Percentiles rank a stretch among this genome's conserved stretches.
phyloP scores from a whole-genome alignment of 2,329 filamentous ascomycete species.

The Bretziella fagacearum region DNA sequence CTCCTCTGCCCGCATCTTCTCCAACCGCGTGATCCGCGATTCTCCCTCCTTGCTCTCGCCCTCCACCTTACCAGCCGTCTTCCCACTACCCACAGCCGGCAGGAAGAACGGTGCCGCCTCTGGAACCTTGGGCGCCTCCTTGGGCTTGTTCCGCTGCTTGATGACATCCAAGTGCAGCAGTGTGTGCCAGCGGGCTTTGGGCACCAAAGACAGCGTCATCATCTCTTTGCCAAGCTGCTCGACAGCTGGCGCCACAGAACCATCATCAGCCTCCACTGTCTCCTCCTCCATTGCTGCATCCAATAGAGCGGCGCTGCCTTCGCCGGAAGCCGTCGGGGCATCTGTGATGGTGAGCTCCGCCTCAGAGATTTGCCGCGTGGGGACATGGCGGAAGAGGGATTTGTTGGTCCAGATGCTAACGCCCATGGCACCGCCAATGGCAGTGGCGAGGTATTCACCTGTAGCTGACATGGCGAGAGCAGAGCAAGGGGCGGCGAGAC shows the following conservation, averaged over 20 bases:
- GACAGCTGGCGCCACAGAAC: slow-evolving; percentile 31
- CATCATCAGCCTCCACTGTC: slow-evolving; percentile 28
- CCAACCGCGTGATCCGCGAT: slow-evolving; percentile 54
- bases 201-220: slow-evolving; percentile 76
- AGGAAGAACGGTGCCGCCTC: slow-evolving; percentile 95
- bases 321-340: slow-evolving; percentile 63
- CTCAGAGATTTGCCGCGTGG: slow-evolving; percentile 70
- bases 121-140: slow-evolving; percentile 74
- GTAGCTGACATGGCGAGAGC: slow-evolving; percentile 76
- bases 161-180: slow-evolving; percentile 84
- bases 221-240: slow-evolving; percentile 72
- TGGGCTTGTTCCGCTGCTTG: slow-evolving; percentile 85
- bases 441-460: slow-evolving; percentile 86
- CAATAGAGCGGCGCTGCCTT: slow-evolving; percentile 58
- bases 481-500: slow-evolving; percentile 60
- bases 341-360: slow-evolving; percentile 48
- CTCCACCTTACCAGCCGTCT: slow-evolving; percentile 20
- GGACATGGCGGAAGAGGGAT: slow-evolving; percentile 73
- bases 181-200: slow-evolving; percentile 85
- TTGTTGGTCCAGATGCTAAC: slow-evolving; percentile 96
- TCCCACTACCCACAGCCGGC: slow-evolving; percentile 37
- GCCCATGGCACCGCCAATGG: slow-evolving; percentile 64
- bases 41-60: slow-evolving; percentile 25
- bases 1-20: slow-evolving; percentile 39
- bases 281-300: slow-evolving; percentile 20